Evolutionary conservation across 2,329 filamentous ascomycete species (phyloP), one percentile per base, ranked within the genome.

Genomic region (Alternaria burnsii): DNA sequence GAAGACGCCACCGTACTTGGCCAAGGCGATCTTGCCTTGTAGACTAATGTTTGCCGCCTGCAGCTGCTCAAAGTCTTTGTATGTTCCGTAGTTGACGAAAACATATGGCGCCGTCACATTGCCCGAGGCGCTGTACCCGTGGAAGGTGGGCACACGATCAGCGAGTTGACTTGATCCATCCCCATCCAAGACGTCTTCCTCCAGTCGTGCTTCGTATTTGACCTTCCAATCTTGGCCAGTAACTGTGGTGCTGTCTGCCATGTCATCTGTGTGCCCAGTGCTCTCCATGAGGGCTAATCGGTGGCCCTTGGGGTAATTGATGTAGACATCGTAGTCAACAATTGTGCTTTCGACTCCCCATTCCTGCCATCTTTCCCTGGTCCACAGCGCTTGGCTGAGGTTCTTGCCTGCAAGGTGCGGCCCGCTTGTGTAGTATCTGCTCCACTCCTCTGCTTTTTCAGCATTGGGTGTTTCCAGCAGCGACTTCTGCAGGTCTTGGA

Each of bases 1-100:
- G 82, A 97, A 97, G 62, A 94, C 89, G 46, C 87, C 85, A 16
- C 94, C 94, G 75, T 98, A 97, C 73, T 91, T 93, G 43, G 87
- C 90, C 62, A 98, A 82, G 2, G 92, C 93, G 68, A 98, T 94
- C 79, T 97, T 97, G 48, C 93, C 94, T 67, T 89, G 77, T 41
- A 98, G 81, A 59, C 86, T 88, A 58, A 97, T 80, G 66, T 93
- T 92, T 38, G 91, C 90, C 40, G 87, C 85, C 43, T 90, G 73
- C 14, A 98, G 84, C 65, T 97, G 93, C 69, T 95, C 90, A 67
- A 89, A 98, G 75, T 98, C 94, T 65, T 86, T 81, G 74, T 89
- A 96, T 0, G 91, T 95, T 53, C 94, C 94, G 72, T 95, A 97
- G 79, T 97, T 97, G 76, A 92, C 93, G 73, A 90, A 98, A 32